Evolutionary conservation across 1,139 yeast genomes (phyloP).

Genomic region (Pichia sp.): DNA sequence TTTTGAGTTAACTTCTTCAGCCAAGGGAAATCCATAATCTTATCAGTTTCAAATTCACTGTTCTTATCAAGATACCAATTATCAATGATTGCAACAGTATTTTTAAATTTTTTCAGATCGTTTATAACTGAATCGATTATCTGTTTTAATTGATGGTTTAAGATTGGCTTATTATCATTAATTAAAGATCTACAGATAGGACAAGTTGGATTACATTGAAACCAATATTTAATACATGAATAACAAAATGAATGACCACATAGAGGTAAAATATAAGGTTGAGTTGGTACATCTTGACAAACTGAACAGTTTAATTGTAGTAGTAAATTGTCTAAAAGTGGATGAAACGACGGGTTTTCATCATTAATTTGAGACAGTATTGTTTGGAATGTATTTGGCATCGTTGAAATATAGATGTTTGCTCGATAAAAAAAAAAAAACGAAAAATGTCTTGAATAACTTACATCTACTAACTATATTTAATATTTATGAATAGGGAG

Average conservation of each 20-base stretch:
- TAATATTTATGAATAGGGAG: no score
- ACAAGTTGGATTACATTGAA: slow-evolving; percentile 44
- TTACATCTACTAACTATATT: no score
- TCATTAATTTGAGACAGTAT: background rate
- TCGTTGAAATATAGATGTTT: no score
- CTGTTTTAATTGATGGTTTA: slow-evolving; percentile 13
- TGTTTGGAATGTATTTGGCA: slow-evolving; percentile 6
- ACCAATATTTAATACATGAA: slow-evolving; percentile 71
- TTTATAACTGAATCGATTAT: slow-evolving; percentile 9
- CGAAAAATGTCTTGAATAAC: no score
- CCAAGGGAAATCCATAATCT: slow-evolving; percentile 14
- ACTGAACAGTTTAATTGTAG: slow-evolving; percentile 14
- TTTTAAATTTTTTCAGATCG: background rate
- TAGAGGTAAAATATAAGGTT: slow-evolving; percentile 39
- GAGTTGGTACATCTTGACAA: slow-evolving; percentile 17
- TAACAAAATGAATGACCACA: slow-evolving; percentile 90
- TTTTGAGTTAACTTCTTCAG: slow-evolving; percentile 22
- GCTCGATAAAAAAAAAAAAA: background rate
- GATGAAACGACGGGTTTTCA: background rate
- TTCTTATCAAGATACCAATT: slow-evolving; percentile 12
- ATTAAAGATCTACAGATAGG: slow-evolving; percentile 53
- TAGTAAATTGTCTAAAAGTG: slow-evolving; percentile 4
- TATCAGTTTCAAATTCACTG: slow-evolving; percentile 13
- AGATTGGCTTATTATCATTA: slow-evolving; percentile 13
- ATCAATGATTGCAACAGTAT: background rate